Conservation (phyloP, 2,329 filamentous ascomycete species). For the Fusarium papillatum region DNA sequence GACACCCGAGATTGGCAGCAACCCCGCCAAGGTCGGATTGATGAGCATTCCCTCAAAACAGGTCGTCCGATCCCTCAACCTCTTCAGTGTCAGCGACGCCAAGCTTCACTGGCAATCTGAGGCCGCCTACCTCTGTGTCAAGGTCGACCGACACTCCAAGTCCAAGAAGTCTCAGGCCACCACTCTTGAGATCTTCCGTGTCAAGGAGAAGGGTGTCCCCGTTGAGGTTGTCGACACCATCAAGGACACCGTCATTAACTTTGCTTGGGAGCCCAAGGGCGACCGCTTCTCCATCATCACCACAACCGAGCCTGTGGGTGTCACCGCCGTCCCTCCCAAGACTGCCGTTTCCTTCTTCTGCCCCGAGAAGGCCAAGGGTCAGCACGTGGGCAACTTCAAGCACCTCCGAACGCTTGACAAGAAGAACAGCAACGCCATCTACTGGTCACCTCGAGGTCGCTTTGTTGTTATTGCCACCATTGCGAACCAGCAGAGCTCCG, state of each 20-base stretch:
- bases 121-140: constrained; percentile 93
- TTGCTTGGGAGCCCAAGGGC: constrained; percentile 98
- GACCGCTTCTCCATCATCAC: constrained; percentile 98
- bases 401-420: constrained; percentile 95
- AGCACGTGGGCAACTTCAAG: constrained; percentile 91
- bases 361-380: constrained; percentile 91
- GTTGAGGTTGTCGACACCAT: constrained; percentile 98
- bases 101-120: constrained; percentile 99
- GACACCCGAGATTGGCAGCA: constrained; percentile 98
- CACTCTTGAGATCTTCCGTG: constrained; percentile 97
- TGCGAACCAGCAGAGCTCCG: constrained; percentile 91
- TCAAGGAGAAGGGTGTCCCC: constrained; percentile 97
- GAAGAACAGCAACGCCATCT: constrained; percentile 99
- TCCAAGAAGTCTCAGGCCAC: constrained; percentile 98
- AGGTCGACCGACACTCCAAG: constrained; percentile 98
- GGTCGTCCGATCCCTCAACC: constrained; percentile 92
- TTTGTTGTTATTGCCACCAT: constrained; percentile 97
- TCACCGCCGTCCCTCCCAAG: constrained; percentile 90
- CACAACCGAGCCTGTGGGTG: constrained; percentile 84
- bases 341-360: constrained; percentile 97
- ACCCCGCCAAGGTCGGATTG: constrained; percentile 95
- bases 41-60: constrained; percentile 98
- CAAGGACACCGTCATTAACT: constrained; percentile 99
- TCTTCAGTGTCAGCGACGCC: constrained; percentile 97
- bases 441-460: constrained; percentile 96